Base-by-base conservation (phyloP, 169 alveolate species). In the Plasmodium vivax region DNA sequence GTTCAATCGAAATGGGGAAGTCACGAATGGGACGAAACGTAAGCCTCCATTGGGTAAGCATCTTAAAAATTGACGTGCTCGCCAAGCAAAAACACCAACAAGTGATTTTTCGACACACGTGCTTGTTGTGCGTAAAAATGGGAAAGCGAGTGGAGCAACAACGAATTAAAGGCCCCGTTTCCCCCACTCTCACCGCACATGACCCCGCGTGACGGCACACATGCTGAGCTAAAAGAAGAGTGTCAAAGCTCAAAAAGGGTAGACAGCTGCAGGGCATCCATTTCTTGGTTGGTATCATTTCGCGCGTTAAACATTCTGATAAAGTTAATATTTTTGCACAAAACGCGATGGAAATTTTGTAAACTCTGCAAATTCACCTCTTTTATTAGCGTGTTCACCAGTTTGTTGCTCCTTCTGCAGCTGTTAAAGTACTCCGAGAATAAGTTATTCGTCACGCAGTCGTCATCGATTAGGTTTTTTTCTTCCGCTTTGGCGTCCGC, bases 351-450 rank as follows among this genome's bases (percentile, higher is more conserved):
- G 45, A 90, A 90, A 68, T 23, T 79, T 80, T n/a, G 62, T 62
- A 90, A 80, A 51, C 75, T 90, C 36, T 90, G 38, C 30, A 79
- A 62, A 90, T 79, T 90, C 36, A 90, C 74, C 83, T 90, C 94
- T 90, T 90, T 90, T 62, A 90, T 80, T 80, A 90, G 72, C 51
- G 82, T 90, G 51, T 68, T 90, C 73, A 68, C 38, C 38, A 90
- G 10, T 56, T 80, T 90, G 19, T 79, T 90, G n/a, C 47, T 71
- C 73, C 74, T 90, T 80, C 82, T 80, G 71, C 90, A 80, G 73
- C 34, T 90, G 83, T 79, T 90, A 51, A 90, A 90, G 73, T 90
- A 90, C 72, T 90, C 94, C 23, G 94, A 90, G 56, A 90, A 90
- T 81, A 90, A 90, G 58, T 90, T 81, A n/a, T 34, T 68, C 43